Base-by-base conservation (phyloP, 306 rosid genomes). In the Cucumis cinereus region DNA sequence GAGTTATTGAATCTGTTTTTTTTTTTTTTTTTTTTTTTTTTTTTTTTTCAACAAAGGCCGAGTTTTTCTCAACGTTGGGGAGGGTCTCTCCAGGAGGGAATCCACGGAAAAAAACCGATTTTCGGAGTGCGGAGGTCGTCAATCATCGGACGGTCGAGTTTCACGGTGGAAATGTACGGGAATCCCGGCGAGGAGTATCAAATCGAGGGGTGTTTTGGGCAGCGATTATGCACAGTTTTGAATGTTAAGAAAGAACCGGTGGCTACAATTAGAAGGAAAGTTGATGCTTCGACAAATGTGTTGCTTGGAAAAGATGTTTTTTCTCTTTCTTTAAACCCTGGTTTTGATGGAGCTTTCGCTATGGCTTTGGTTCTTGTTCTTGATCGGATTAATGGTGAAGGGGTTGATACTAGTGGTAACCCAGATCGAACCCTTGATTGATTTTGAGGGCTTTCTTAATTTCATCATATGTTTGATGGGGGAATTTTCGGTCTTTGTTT, bases 41-140 rank as follows among this genome's bases (percentile, higher is more conserved):
- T 41, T 0, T 28, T 47, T 4, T n/a, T 19, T 35, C 17, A 23
- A 15, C 92, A 94, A 97, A 83, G 90, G 78, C 96, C 97, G 69
- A 94, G 99, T 79, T 79, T 92, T 79, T 97, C 90, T 84, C 91
- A 92, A 71, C 84, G 99, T 70, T 94, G 99, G 99, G 99, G 92
- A 82, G 99, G 99, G 16, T 92, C 71, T 80, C 72, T 56, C 28
- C 96, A 93, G 59, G 99, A 94, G 85, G 85, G 92, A 79, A 75
- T 26, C 61, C 89, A 92, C 33, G 90, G 96, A 2, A 89, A 85
- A 49, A 88, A 85, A 47, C 90, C 97, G 13, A 26, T 88, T 35
- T 94, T 94, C 86, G 89, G 91, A 67, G 95, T 90, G 15, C 84
- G 85, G 78, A 80, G 99, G 53, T 92, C 99, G 0, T 92, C 97